Percentiles rank a stretch among this genome's conserved stretches.
These are phyloP conservation scores for Lactifluus hygrophoroides DNA, from an alignment of 768 basidiomycete genomes.

Conservation along the genomic window DNA sequence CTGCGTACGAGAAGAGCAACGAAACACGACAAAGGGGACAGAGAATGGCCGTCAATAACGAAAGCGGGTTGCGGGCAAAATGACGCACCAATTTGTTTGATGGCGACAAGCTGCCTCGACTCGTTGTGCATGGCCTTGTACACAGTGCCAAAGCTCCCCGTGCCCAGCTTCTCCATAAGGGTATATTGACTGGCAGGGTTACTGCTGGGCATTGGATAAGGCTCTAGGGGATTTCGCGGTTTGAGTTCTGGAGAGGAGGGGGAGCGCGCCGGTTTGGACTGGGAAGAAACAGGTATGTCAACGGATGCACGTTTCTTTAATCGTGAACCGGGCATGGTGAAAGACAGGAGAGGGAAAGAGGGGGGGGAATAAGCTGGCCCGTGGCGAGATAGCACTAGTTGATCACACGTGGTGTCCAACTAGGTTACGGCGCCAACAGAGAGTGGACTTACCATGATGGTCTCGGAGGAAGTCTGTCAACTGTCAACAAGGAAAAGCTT, in stretches of 20 bases:
- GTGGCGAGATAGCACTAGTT: neutral
- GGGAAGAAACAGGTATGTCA: conserved; percentile 23
- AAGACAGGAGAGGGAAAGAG: neutral
- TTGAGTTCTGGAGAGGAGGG: conserved; percentile 42
- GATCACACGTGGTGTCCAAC: conserved; percentile 4
- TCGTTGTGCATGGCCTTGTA: conserved; percentile 97
- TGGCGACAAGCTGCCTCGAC: conserved; percentile 89
- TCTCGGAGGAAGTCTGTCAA: neutral
- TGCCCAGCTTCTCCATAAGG: conserved; percentile 91
- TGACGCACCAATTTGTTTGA: conserved; percentile 90
- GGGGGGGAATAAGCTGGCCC: neutral
- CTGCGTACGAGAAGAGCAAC: conserved; percentile 32
- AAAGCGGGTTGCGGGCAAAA: neutral
- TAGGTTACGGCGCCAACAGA: neutral
- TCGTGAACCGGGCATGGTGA: conserved; percentile 15
- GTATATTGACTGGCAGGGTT: conserved; percentile 90
- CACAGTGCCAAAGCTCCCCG: conserved; percentile 92
- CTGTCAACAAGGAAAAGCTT: neutral
- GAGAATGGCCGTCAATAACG: neutral
- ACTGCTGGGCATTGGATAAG: conserved; percentile 60
- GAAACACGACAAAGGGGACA: neutral
- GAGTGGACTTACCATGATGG: neutral
- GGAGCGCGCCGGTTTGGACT: conserved; percentile 41
- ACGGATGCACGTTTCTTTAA: conserved; percentile 9
- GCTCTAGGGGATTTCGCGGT: conserved; percentile 39